Evolutionary conservation across 2,329 filamentous ascomycete species (phyloP).

Genomic region (Pseudovirgaria hyperparasitica): DNA sequence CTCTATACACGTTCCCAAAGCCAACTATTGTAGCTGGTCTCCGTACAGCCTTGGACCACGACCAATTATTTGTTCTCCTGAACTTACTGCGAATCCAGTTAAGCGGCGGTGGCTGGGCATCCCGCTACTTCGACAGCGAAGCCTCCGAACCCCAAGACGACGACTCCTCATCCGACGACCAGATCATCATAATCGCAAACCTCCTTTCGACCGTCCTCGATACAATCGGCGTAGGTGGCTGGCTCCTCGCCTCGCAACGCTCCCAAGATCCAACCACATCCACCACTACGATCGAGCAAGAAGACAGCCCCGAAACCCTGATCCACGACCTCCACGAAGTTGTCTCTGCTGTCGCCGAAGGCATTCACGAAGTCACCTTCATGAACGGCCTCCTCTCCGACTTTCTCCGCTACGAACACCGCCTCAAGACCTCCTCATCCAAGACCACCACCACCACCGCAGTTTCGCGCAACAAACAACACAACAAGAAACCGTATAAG

Average conservation of each 20-base stretch:
- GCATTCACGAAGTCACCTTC: constrained; percentile 54
- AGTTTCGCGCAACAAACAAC: constrained; percentile 15
- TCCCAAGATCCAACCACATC: no score
- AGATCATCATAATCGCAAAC: constrained; percentile 58
- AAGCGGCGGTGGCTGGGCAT: constrained; percentile 63
- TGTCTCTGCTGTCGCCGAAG: constrained; percentile 58
- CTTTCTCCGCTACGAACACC: constrained; percentile 45
- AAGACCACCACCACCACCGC: no score
- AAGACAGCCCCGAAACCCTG: constrained; percentile 48
- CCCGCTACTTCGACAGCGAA: constrained; percentile 47
- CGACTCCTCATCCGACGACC: constrained; percentile 45
- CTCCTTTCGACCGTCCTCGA: constrained; percentile 63
- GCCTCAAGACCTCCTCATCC: neutral
- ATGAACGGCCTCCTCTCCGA: constrained; percentile 54
- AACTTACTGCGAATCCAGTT: constrained; percentile 62
- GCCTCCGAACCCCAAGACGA: constrained; percentile 10
- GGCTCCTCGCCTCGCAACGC: constrained; percentile 42
- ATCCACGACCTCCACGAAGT: constrained; percentile 54
- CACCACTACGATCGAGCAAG: no score
- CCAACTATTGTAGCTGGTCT: constrained; percentile 49
- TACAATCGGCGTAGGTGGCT: constrained; percentile 60
- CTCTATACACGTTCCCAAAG: constrained; percentile 46
- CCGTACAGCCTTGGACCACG: constrained; percentile 48
- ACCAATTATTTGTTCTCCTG: constrained; percentile 60
- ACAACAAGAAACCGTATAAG: constrained; percentile 18